These are phyloP conservation scores for Candida buenavistaensis DNA, from an alignment of 1,139 yeast species.

Conservation along the genomic window DNA sequence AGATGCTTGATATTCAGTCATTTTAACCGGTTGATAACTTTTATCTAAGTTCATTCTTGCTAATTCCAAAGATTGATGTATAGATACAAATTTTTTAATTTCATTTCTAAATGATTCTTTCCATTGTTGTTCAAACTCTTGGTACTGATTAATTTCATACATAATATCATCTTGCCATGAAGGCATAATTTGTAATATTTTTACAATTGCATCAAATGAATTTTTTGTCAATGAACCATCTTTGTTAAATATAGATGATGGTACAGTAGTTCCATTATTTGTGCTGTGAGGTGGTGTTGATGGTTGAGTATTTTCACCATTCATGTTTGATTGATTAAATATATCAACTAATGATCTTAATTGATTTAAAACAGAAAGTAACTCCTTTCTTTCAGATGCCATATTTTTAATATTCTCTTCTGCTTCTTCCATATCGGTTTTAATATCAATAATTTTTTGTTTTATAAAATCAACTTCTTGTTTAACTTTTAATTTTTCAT, in stretches of 20 bases:
- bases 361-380: slow-evolving; percentile 17
- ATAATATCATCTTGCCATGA: slow-evolving; percentile 38
- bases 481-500: slow-evolving; percentile 22
- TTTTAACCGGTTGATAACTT: slow-evolving; percentile 32
- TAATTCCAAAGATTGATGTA: slow-evolving; percentile 33
- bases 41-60: slow-evolving; percentile 27
- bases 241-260: slow-evolving; percentile 26
- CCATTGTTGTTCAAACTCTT: slow-evolving; percentile 37
- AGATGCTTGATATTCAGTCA: slow-evolving; percentile 42
- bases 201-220: slow-evolving; percentile 27
- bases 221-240: slow-evolving; percentile 33
- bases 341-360: slow-evolving; percentile 31
- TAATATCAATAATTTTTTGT: slow-evolving; percentile 12
- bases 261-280: slow-evolving; percentile 11
- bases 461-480: slow-evolving; percentile 16
- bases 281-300: slow-evolving; percentile 1
- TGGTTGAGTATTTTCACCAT: slow-evolving; percentile 6
- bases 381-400: slow-evolving; percentile 28
- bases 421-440: slow-evolving; percentile 20
- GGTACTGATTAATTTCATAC: slow-evolving; percentile 29
- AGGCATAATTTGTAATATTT: slow-evolving; percentile 29
- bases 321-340: slow-evolving; percentile 21
- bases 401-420: slow-evolving; percentile 27
- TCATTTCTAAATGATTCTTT: slow-evolving; percentile 30
- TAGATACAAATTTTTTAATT: slow-evolving; percentile 31